A percentile compares a stretch with the other conserved stretches of the same genome.
Conservation (phyloP, 768 basidiomycete species). For the Amanita molliuscula region DNA sequence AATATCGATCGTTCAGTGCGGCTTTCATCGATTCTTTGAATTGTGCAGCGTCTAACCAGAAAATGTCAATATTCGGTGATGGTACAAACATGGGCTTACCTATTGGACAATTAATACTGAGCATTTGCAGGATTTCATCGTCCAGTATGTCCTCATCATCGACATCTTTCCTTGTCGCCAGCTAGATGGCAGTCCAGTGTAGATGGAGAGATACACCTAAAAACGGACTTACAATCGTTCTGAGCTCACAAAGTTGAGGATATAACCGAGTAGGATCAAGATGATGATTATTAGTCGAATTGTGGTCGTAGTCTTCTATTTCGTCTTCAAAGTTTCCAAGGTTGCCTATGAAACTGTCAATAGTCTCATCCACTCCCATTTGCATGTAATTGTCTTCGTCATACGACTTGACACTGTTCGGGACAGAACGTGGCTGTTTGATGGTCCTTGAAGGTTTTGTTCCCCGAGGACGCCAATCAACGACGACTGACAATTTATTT, state of each 20-base stretch:
- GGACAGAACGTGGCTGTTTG: conserved; percentile 11
- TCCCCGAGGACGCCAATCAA: conserved; percentile 24
- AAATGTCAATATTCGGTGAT: not conserved
- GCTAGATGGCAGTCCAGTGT: conserved; percentile 12
- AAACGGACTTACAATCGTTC: not conserved
- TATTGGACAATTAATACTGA: conserved; percentile 29
- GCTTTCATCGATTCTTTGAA: conserved; percentile 26
- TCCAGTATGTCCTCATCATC: conserved; percentile 22
- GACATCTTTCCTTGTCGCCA: conserved; percentile 17
- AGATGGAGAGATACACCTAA: not conserved
- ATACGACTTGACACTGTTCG: conserved; percentile 14
- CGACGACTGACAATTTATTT: conserved; percentile 13
- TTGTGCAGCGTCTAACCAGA: conserved; percentile 21
- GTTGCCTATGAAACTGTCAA: conserved; percentile 23
- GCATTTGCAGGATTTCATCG: conserved; percentile 23
- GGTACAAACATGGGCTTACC: conserved; percentile 18
- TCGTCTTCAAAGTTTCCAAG: conserved; percentile 14
- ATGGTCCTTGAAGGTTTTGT: conserved; percentile 15
- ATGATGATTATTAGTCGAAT: not conserved
- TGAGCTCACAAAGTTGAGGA: not conserved
- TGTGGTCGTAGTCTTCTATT: conserved; percentile 6
- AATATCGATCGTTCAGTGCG: conserved; percentile 22
- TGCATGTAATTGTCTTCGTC: conserved; percentile 17
- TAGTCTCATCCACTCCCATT: conserved; percentile 21
- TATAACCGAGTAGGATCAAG: not conserved